A percentile compares a stretch with the other conserved stretches of the same genome.
These are phyloP conservation scores for Nakaseomyces glabratus DNA, from an alignment of 1,139 yeast species.

Conservation along the genomic window DNA sequence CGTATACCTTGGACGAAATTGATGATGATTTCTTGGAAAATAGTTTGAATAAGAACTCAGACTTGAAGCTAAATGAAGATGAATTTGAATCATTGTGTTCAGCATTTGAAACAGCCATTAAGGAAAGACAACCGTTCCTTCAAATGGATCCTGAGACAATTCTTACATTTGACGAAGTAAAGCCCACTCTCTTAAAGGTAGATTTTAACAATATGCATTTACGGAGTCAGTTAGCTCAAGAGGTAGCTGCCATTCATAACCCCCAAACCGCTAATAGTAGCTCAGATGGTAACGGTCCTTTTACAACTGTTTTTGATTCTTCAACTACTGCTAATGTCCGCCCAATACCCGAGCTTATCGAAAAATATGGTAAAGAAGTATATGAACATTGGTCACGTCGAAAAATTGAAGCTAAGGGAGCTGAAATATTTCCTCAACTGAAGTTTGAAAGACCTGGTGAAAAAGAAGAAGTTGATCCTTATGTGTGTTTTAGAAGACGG, in stretches of 20 bases:
- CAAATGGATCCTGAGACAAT: slow-evolving; percentile 77
- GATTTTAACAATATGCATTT: slow-evolving; percentile 24
- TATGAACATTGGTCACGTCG: slow-evolving; percentile 80
- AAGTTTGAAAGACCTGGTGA: slow-evolving; percentile 84
- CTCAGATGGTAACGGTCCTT: slow-evolving; percentile 4
- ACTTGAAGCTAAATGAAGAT: slow-evolving; percentile 48
- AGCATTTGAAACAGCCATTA: slow-evolving; percentile 62
- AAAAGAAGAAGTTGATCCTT: slow-evolving; percentile 90
- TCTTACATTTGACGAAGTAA: slow-evolving; percentile 60
- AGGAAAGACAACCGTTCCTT: slow-evolving; percentile 80
- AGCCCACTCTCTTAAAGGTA: slow-evolving; percentile 35
- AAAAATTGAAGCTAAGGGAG: slow-evolving; percentile 63
- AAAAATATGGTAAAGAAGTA: slow-evolving; percentile 54
- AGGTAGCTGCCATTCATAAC: slow-evolving; percentile 17
- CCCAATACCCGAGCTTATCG: slow-evolving; percentile 43
- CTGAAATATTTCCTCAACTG: slow-evolving; percentile 60
- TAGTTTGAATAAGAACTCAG: slow-evolving; percentile 31
- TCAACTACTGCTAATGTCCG: slow-evolving; percentile 18
- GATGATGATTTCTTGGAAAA: slow-evolving; percentile 61
- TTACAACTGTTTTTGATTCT: slow-evolving; percentile 38
- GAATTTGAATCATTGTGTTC: slow-evolving; percentile 80
- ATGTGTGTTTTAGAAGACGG: slow-evolving; percentile 90
- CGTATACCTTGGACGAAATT: slow-evolving; percentile 82
- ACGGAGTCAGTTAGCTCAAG: slow-evolving; percentile 22
- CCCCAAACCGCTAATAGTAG: slow-evolving; percentile 9